A percentile compares a stretch with the other conserved stretches of the same genome.
Evolutionary conservation across 1,284 basidiomycete species (phyloP).

Genomic region (Malassezia nana): DNA sequence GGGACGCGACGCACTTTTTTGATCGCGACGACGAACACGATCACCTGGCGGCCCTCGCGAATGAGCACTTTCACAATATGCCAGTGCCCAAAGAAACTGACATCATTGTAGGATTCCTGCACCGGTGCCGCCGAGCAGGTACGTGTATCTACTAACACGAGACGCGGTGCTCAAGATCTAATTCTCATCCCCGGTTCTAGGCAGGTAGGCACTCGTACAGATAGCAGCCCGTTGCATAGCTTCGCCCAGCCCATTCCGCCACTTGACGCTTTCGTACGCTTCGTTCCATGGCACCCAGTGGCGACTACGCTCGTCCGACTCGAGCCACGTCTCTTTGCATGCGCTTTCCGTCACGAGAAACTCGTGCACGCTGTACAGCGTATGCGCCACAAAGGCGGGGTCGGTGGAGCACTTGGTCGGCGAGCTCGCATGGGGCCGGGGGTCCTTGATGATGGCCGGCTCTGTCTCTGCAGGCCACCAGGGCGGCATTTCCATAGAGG

Average conservation of each 20-base stretch:
- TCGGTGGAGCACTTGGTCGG: conserved; percentile 11
- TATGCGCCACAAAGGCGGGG: conserved; percentile 25
- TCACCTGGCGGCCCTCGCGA: conserved; percentile 6
- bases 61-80: conserved; percentile 6
- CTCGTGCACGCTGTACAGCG: conserved; percentile 28
- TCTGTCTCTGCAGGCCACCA: neutral
- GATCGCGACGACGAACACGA: conserved; percentile 9
- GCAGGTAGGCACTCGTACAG: neutral
- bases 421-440: conserved; percentile 35
- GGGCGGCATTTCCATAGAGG: neutral
- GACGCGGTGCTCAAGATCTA: neutral
- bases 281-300: conserved; percentile 20
- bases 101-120: conserved; percentile 13
- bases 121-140: conserved; percentile 15
- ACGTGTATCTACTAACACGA: neutral
- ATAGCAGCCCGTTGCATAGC: neutral
- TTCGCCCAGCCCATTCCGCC: conserved; percentile 22
- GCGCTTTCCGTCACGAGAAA: conserved; percentile 15
- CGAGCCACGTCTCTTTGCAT: conserved; percentile 26
- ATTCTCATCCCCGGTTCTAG: neutral
- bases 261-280: conserved; percentile 23
- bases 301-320: conserved; percentile 28
- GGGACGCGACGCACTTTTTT: neutral
- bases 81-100: conserved; percentile 17
- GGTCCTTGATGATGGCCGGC: conserved; percentile 19